Base-by-base conservation (phyloP, 768 basidiomycete genomes). In the Pisolithus marmoratus region DNA sequence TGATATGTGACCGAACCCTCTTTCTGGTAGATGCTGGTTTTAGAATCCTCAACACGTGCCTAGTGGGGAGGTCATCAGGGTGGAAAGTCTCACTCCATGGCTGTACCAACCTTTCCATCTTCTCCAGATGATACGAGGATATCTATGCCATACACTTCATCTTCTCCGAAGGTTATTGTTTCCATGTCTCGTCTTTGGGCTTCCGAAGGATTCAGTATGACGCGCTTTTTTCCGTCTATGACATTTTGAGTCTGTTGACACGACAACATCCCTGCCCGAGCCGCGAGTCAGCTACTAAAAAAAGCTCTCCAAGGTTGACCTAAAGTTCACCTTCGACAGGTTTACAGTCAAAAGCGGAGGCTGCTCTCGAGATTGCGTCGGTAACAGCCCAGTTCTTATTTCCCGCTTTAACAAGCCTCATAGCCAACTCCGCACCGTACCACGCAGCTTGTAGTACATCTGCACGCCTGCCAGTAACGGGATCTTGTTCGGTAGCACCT, bases 321-420 rank as follows among this genome's bases (percentile, higher is more conserved):
- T 37, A 49, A 51, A 40, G 19, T 26, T 41, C 58, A 85, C 92
- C 94, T 79, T 99, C 96, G 36, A 99, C 92, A 38, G 94, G 90
- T 66, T 92, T 90, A 77, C 93, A 93, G 59, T 81, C 81, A 78
- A 84, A 90, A 27, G 80, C 75, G 15, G 82, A 73, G 15, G 87
- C 79, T 34, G 85, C 78, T 64, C 85, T 85, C 51, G 73, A 74
- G 42, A 98, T 87, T 42, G 82, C 82, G 26, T 97, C 92, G 22
- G 95, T 97, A 49, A 98, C 85, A 42, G 81, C 79, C 87, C 91
- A 98, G 75, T 97, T 98, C 74, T 90, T 94, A 73, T 86, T 89
- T 31, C 93, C 94, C 44, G 85, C 87, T 69, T 94, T 94, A 65
- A 96, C 76, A 50, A 87, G 78, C 54, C 96, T 84, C 87, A 93